Conservation (phyloP, 139 green algal genomes). For the Chlorella sp. region DNA sequence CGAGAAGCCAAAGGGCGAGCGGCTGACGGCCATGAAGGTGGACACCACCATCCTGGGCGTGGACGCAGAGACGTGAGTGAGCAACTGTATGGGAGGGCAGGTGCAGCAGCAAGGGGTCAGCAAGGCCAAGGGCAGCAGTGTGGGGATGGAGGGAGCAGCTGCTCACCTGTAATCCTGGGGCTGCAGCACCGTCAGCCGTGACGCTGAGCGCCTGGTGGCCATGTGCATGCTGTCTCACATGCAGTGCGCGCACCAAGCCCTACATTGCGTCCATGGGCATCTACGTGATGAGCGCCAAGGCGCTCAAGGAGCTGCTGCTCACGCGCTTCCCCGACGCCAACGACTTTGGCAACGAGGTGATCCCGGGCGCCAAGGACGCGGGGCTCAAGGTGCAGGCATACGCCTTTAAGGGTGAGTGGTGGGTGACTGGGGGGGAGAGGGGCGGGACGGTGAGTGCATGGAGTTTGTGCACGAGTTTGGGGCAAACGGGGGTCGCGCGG, state of each 20-base stretch:
- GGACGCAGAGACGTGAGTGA: constrained; percentile 33
- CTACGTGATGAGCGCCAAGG: constrained; percentile 83
- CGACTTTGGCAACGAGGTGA: constrained; percentile 86
- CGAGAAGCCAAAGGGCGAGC: constrained; percentile 96
- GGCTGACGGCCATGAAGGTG: constrained; percentile 86
- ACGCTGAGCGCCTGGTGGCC: too few species aligned
- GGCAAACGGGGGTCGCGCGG: too few species aligned
- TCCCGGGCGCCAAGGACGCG: constrained; percentile 63
- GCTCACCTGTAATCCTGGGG: neutral
- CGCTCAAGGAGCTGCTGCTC: constrained; percentile 58
- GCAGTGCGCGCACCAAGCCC: constrained; percentile 76
- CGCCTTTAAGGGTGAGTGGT: neutral
- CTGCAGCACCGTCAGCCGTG: too few species aligned
- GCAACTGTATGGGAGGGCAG: too few species aligned
- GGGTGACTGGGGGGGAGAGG: too few species aligned
- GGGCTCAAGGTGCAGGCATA: constrained; percentile 55
- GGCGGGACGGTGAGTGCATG: too few species aligned
- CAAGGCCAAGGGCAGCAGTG: neutral
- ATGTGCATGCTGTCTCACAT: neutral
- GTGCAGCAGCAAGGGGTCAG: too few species aligned
- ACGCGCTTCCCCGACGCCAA: constrained; percentile 70
- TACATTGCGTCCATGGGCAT: constrained; percentile 99
- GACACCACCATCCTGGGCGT: constrained; percentile 93
- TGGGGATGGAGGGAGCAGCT: neutral
- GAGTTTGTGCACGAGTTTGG: too few species aligned